Percentiles rank a stretch among this genome's conserved stretches.
phyloP scores from a whole-genome alignment of 106 monocot species.

The Dioscorea alata region DNA sequence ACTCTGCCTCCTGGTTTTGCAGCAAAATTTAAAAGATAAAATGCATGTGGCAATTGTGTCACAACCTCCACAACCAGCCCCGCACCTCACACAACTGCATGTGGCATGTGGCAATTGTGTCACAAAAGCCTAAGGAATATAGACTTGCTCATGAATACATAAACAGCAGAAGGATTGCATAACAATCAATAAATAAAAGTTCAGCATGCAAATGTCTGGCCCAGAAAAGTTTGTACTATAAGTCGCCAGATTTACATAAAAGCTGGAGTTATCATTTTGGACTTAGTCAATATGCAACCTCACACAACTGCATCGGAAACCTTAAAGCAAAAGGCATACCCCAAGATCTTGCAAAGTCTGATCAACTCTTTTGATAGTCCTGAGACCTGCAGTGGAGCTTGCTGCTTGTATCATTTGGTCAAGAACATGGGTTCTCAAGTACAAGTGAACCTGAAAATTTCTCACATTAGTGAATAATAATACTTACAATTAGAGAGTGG shows the following conservation, averaged over 20 bases:
- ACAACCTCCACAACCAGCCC: too few relatives aligned
- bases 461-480: background rate
- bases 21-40: slow-evolving; percentile 19
- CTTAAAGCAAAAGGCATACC: slow-evolving; percentile 36
- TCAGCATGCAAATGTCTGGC: background rate
- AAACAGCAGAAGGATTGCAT: too few relatives aligned
- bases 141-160: too few relatives aligned
- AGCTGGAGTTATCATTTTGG: too few relatives aligned
- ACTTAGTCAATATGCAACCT: too few relatives aligned
- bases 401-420: slow-evolving; percentile 93
- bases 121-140: too few relatives aligned
- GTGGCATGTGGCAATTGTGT: too few relatives aligned
- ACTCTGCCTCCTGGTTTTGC: slow-evolving; percentile 69
- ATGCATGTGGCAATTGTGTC: too few relatives aligned
- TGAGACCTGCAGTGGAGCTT: slow-evolving; percentile 67
- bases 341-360: slow-evolving; percentile 91
- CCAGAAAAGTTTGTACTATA: background rate
- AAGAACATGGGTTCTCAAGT: slow-evolving; percentile 70
- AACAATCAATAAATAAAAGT: background rate
- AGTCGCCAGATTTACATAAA: background rate
- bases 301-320: background rate
- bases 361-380: slow-evolving; percentile 89
- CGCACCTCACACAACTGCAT: too few relatives aligned
- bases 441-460: slow-evolving; percentile 78
- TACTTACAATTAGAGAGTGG: too few relatives aligned